A percentile compares a stretch with the other conserved stretches of the same genome.
These are phyloP conservation scores for Tulasnella sp. DNA, from an alignment of 768 basidiomycete species.

Conservation along the genomic window DNA sequence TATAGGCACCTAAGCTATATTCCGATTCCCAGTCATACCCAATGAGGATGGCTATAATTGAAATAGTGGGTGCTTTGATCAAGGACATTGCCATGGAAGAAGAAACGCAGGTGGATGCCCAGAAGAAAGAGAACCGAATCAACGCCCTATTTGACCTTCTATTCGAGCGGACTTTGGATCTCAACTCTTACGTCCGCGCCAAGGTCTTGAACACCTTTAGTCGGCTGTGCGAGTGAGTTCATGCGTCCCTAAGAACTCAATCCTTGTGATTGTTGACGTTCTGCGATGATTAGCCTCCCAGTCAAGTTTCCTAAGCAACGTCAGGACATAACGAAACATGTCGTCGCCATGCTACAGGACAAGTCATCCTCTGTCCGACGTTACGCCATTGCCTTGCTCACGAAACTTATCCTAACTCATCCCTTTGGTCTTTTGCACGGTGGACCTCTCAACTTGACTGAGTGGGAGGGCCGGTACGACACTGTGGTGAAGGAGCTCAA, in stretches of 20 bases:
- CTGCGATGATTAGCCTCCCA: conserved; percentile 37
- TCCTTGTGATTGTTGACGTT: neutral
- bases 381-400: conserved; percentile 66
- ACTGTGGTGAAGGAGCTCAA: conserved; percentile 55
- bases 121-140: conserved; percentile 39
- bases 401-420: conserved; percentile 72
- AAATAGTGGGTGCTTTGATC: conserved; percentile 80
- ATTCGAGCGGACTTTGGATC: conserved; percentile 78
- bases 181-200: conserved; percentile 82
- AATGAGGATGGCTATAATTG: conserved; percentile 91
- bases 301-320: conserved; percentile 84
- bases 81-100: conserved; percentile 59
- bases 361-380: conserved; percentile 86
- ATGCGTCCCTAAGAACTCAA: neutral
- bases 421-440: conserved; percentile 82
- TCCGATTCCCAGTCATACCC: conserved; percentile 65
- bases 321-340: conserved; percentile 62
- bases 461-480: conserved; percentile 69
- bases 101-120: conserved; percentile 27
- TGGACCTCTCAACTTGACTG: conserved; percentile 59
- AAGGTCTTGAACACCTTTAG: conserved; percentile 75
- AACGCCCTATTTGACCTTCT: conserved; percentile 74
- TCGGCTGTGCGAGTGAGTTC: conserved; percentile 59
- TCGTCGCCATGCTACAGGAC: conserved; percentile 76
- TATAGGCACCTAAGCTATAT: neutral